Conservation (phyloP, 1,284 basidiomycete species). For the Ganoderma sinense region DNA sequence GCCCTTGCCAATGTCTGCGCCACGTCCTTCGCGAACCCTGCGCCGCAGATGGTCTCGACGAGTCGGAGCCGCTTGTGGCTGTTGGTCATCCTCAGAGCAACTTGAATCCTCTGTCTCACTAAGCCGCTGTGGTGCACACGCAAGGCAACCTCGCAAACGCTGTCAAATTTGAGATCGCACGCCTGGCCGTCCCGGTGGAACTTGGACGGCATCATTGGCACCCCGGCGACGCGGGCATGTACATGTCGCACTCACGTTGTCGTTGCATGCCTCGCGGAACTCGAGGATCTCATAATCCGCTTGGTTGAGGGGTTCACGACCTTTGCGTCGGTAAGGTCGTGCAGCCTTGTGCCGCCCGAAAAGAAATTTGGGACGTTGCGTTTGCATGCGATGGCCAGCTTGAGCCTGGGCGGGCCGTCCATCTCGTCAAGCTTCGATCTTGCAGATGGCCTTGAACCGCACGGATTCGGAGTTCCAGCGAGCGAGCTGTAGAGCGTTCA, state of each 20-base stretch:
- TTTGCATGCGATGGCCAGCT: background rate
- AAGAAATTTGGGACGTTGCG: background rate
- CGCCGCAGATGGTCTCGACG: background rate
- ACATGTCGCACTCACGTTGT: background rate
- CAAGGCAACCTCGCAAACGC: too few relatives aligned
- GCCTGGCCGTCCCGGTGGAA: too few relatives aligned
- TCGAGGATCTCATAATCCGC: background rate
- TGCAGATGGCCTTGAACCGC: background rate
- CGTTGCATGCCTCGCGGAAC: background rate
- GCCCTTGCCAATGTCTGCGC: too few relatives aligned
- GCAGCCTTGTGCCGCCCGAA: background rate
- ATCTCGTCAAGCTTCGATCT: background rate
- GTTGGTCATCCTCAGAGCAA: background rate
- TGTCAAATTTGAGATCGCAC: too few relatives aligned
- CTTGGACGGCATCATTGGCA: too few relatives aligned
- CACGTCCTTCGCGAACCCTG: background rate
- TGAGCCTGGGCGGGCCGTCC: background rate
- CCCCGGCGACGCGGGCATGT: too few relatives aligned
- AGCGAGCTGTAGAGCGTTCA: background rate
- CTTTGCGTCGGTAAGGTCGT: background rate
- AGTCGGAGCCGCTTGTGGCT: background rate
- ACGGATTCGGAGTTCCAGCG: background rate
- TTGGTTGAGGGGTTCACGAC: background rate
- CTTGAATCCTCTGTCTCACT: too few relatives aligned
- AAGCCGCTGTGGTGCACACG: too few relatives aligned